phyloP scores from a whole-genome alignment of 2,329 filamentous ascomycete species.

The Aaosphaeria arxii region DNA sequence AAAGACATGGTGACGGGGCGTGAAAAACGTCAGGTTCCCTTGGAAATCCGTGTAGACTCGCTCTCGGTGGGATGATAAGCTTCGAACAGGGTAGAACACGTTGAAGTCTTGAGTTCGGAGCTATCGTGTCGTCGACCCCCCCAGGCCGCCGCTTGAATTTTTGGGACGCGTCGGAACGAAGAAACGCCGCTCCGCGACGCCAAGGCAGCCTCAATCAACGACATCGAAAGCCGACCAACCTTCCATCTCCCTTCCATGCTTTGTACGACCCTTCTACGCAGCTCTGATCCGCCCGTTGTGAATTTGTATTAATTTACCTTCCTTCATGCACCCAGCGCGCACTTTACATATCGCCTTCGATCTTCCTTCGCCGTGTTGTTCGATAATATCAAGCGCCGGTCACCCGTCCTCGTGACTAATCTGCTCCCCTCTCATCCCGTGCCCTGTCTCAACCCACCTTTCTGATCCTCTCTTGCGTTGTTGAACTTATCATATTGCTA shows the following conservation, averaged over 20 bases:
- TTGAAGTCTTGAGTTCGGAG: neutral
- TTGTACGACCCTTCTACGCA: slow-evolving; percentile 16
- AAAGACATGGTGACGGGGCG: slow-evolving; percentile 72
- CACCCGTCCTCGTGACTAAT: slow-evolving; percentile 8
- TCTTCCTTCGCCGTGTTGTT: slow-evolving; percentile 3
- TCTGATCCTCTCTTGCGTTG: neutral
- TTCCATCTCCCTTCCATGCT: slow-evolving; percentile 27
- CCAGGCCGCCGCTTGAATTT: slow-evolving; percentile 22
- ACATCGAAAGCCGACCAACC: slow-evolving; percentile 7
- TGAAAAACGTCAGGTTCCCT: neutral
- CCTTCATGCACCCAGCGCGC: slow-evolving; percentile 11
- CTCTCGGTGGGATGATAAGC: too few relatives aligned
- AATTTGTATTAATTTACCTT: slow-evolving; percentile 10
- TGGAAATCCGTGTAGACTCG: neutral
- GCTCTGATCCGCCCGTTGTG: slow-evolving; percentile 4
- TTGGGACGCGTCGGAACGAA: slow-evolving; percentile 6
- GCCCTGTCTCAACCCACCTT: neutral
- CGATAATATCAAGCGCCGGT: neutral
- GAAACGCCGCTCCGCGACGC: slow-evolving; percentile 11
- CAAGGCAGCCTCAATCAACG: slow-evolving; percentile 6
- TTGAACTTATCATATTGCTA: neutral
- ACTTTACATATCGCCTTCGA: neutral
- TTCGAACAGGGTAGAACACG: too few relatives aligned
- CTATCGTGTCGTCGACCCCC: slow-evolving; percentile 5
- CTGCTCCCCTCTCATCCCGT: neutral